phyloP scores from a whole-genome alignment of 179 eudicot species.

The Silene noctiflora region DNA sequence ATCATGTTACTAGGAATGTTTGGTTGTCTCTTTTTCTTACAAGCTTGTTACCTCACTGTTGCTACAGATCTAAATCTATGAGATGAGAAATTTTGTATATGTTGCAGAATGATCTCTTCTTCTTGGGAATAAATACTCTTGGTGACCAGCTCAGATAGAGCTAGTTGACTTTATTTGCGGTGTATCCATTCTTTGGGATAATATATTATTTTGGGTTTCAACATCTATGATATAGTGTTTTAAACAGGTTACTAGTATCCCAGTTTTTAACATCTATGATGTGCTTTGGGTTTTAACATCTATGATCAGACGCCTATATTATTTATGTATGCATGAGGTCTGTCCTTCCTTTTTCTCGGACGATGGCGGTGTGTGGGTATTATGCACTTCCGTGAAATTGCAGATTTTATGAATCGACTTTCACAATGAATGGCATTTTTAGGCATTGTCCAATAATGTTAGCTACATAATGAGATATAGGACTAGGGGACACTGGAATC shows the following conservation, averaged over 20 bases:
- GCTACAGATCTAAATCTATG: neutral
- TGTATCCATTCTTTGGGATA: constrained; percentile 8
- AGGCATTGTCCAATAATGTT: neutral
- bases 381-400: neutral
- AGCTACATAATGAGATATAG: neutral
- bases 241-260: constrained; percentile 8
- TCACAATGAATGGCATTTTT: neutral
- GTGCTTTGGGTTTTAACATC: neutral
- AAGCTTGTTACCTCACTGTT: neutral
- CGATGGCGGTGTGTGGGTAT: neutral
- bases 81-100: neutral
- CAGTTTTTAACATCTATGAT: neutral
- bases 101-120: constrained; percentile 1
- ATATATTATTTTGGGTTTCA: neutral
- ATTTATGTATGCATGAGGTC: constrained; percentile 1
- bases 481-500: neutral
- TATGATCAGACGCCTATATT: neutral
- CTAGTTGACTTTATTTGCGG: neutral
- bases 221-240: neutral
- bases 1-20: neutral
- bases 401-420: neutral
- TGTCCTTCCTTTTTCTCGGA: neutral
- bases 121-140: neutral
- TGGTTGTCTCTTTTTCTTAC: neutral
- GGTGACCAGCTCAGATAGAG: neutral